A percentile compares a stretch with the other conserved stretches of the same genome.
Conservation (phyloP, 768 basidiomycete species). For the Jaapia argillacea region DNA sequence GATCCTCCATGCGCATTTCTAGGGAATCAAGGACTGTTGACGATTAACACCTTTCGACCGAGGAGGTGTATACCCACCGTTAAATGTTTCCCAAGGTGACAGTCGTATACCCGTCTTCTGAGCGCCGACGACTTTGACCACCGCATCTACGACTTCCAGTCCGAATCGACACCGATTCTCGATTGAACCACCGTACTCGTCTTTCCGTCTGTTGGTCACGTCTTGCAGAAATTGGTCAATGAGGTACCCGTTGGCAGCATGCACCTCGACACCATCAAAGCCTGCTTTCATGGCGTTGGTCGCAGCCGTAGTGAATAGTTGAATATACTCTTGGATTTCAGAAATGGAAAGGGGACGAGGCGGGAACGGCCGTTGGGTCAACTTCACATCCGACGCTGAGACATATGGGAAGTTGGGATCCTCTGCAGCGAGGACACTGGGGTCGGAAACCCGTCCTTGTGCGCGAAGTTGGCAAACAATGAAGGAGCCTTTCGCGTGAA, state of each 20-base stretch:
- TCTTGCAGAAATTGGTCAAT: constrained; percentile 31
- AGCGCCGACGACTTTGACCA: constrained; percentile 29
- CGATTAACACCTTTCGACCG: constrained; percentile 6
- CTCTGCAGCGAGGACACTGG: constrained; percentile 24
- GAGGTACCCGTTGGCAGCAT: constrained; percentile 22
- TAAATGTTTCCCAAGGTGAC: constrained; percentile 21
- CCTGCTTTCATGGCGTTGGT: constrained; percentile 30
- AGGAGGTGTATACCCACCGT: constrained; percentile 17
- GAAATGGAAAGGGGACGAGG: constrained; percentile 16
- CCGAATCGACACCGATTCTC: constrained; percentile 38
- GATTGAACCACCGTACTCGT: constrained; percentile 39
- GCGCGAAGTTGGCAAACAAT: constrained; percentile 54
- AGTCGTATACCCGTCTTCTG: constrained; percentile 29
- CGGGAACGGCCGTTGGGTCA: constrained; percentile 3
- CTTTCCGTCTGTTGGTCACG: constrained; percentile 28
- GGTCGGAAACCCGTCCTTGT: constrained; percentile 32
- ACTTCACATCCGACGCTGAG: constrained; percentile 21
- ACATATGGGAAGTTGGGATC: constrained; percentile 22
- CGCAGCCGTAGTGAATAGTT: constrained; percentile 21
- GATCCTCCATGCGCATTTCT: constrained; percentile 18
- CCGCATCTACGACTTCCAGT: constrained; percentile 30
- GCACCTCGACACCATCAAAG: constrained; percentile 36
- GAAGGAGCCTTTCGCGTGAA: constrained; percentile 42
- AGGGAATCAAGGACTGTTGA: constrained; percentile 20
- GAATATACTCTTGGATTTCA: constrained; percentile 15